phyloP scores from a whole-genome alignment of 2,329 filamentous ascomycete genomes.

The Sporothrix brunneoviolacea region DNA sequence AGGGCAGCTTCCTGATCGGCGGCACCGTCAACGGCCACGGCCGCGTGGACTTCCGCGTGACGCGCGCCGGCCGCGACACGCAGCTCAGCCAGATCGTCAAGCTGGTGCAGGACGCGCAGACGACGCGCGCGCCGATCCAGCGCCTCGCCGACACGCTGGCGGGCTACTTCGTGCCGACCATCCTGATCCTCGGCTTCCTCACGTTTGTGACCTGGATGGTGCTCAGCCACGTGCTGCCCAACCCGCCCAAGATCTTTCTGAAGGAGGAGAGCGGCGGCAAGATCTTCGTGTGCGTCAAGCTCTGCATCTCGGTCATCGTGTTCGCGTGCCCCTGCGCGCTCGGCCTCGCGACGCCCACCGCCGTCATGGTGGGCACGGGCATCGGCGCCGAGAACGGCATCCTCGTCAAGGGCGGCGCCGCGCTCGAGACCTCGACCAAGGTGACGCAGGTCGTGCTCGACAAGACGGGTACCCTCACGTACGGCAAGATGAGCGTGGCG shows the following conservation, averaged over 20 bases:
- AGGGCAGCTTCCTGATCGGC: conserved; percentile 73
- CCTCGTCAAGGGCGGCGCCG: conserved; percentile 92
- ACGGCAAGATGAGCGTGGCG: conserved; percentile 92
- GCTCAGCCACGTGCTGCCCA: conserved; percentile 72
- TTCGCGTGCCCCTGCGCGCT: conserved; percentile 96
- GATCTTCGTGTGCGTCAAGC: conserved; percentile 92
- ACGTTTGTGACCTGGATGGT: conserved; percentile 95
- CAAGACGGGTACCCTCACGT: conserved; percentile 91
- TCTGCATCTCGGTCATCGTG: conserved; percentile 97
- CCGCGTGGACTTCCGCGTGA: conserved; percentile 85
- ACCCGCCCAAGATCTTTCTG: conserved; percentile 85
- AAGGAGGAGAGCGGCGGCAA: conserved; percentile 77
- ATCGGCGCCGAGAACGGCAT: conserved; percentile 94
- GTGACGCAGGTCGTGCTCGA: conserved; percentile 87
- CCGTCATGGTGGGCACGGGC: conserved; percentile 98
- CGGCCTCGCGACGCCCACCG: conserved; percentile 91
- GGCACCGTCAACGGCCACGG: conserved; percentile 95
- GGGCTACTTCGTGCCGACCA: conserved; percentile 87
- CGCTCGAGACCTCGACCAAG: conserved; percentile 82
- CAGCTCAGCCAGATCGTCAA: conserved; percentile 97
- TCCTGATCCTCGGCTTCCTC: conserved; percentile 72
- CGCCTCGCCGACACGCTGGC: conserved; percentile 84
- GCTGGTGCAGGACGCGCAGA: conserved; percentile 96
- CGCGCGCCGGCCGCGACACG: conserved; percentile 85
- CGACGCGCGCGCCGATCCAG: conserved; percentile 88